These are phyloP conservation scores for Plenodomus biglobosus DNA, from an alignment of 2,329 filamentous ascomycete genomes.

Conservation along the genomic window DNA sequence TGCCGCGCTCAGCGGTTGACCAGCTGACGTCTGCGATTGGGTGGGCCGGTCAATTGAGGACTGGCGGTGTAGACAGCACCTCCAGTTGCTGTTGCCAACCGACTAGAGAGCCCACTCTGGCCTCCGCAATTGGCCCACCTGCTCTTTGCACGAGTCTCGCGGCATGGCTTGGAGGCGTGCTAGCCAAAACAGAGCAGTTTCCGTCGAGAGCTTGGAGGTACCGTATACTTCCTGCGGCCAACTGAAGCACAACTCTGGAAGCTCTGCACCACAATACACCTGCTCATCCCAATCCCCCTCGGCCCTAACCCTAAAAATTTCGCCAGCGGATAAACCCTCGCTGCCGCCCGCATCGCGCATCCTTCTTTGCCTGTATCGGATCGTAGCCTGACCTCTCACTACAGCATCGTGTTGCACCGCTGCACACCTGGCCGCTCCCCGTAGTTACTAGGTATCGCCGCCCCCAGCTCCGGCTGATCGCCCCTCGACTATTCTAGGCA, in stretches of 20 bases:
- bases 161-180: constrained; percentile 18
- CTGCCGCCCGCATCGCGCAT: constrained; percentile 19
- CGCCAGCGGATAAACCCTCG: constrained; percentile 18
- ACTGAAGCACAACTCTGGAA: constrained; percentile 10
- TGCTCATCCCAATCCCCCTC: constrained; percentile 23
- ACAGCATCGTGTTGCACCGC: constrained; percentile 9
- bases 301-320: constrained; percentile 24
- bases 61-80: constrained; percentile 29
- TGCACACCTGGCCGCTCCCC: background rate
- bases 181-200: constrained; percentile 21
- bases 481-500: constrained; percentile 18
- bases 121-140: constrained; percentile 15
- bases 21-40: constrained; percentile 9
- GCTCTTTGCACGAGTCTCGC: background rate
- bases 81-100: constrained; percentile 11
- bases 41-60: constrained; percentile 16
- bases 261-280: constrained; percentile 16
- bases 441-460: constrained; percentile 1
- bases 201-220: constrained; percentile 12
- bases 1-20: constrained; percentile 25
- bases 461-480: constrained; percentile 10
- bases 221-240: constrained; percentile 2
- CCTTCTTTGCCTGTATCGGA: constrained; percentile 22
- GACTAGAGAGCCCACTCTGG: constrained; percentile 9
- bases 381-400: constrained; percentile 19